Evolutionary conservation across 2,329 filamentous ascomycete genomes (phyloP).

Genomic region (Diaporthe batatas): DNA sequence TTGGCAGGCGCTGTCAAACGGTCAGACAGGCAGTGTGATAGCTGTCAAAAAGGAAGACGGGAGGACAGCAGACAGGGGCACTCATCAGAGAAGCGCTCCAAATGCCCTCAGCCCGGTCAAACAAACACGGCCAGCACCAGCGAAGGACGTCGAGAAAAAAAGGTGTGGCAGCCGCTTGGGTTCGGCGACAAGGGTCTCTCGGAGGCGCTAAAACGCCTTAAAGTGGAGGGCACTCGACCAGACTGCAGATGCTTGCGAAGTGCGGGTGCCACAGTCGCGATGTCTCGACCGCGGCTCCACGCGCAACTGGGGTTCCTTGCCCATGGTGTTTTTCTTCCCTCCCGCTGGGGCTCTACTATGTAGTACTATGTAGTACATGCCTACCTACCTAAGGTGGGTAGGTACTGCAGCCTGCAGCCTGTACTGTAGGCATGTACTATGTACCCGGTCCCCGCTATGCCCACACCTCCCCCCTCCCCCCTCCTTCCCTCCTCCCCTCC

Average conservation of each 20-base stretch:
- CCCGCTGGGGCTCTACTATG: background rate
- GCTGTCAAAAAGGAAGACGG: slow-evolving; percentile 28
- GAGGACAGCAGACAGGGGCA: slow-evolving; percentile 13
- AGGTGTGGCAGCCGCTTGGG: slow-evolving; percentile 38
- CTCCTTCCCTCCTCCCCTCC: background rate
- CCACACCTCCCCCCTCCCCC: background rate
- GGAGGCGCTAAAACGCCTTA: slow-evolving; percentile 38
- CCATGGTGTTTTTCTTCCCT: slow-evolving; percentile 17
- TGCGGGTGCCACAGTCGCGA: slow-evolving; percentile 24
- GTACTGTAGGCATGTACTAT: too few species aligned
- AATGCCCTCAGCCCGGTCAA: slow-evolving; percentile 10
- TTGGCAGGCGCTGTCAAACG: slow-evolving; percentile 32
- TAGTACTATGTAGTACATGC: too few species aligned
- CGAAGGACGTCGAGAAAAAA: slow-evolving; percentile 28
- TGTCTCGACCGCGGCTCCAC: slow-evolving; percentile 38
- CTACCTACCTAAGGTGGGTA: too few species aligned
- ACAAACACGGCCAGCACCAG: background rate
- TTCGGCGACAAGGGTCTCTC: slow-evolving; percentile 38
- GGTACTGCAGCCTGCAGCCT: too few species aligned
- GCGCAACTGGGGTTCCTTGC: slow-evolving; percentile 34
- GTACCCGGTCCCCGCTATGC: background rate
- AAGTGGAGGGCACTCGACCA: slow-evolving; percentile 30
- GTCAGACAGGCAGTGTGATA: slow-evolving; percentile 29
- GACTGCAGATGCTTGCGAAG: slow-evolving; percentile 33
- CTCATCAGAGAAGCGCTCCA: background rate